These are phyloP conservation scores for Ambrosiella xylebori DNA, from an alignment of 2,329 filamentous ascomycete species.

Conservation along the genomic window DNA sequence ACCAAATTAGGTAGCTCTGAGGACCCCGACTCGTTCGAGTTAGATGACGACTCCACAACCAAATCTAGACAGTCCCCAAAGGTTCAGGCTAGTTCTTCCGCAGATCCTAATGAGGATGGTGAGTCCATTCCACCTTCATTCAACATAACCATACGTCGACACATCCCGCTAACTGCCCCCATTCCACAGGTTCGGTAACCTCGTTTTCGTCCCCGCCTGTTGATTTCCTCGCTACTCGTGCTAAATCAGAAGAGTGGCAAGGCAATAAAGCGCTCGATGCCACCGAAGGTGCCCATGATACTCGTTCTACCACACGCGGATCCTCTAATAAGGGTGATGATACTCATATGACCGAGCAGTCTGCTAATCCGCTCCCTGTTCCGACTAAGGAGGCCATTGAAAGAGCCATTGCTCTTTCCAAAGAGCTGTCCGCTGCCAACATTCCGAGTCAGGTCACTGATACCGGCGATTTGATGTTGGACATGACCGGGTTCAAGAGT, in stretches of 20 bases:
- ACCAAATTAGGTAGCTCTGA: conserved; percentile 16
- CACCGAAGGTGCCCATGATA: conserved; percentile 37
- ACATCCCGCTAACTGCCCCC: background rate
- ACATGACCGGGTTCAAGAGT: conserved; percentile 94
- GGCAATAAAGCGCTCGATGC: conserved; percentile 25
- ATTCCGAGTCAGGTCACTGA: conserved; percentile 89
- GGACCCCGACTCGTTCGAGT: conserved; percentile 15
- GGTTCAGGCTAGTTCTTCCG: conserved; percentile 26
- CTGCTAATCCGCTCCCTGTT: conserved; percentile 61
- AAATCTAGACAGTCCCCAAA: conserved; percentile 29
- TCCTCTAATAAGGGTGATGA: conserved; percentile 27
- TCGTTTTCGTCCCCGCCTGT: conserved; percentile 38
- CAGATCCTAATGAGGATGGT: conserved; percentile 21
- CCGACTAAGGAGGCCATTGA: conserved; percentile 60
- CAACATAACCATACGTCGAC: background rate
- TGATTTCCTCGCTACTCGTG: conserved; percentile 30
- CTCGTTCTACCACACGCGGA: background rate
- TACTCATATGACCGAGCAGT: conserved; percentile 35
- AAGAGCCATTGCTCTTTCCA: conserved; percentile 68
- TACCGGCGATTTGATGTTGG: conserved; percentile 84
- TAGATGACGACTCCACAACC: conserved; percentile 55
- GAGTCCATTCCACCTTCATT: background rate
- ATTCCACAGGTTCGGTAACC: conserved; percentile 30
- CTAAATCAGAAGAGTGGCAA: conserved; percentile 27
- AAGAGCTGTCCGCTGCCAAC: conserved; percentile 74